Percentiles rank a stretch among this genome's conserved stretches.
These are phyloP conservation scores for Saitozyma podzolica DNA, from an alignment of 768 basidiomycete genomes.

Conservation along the genomic window DNA sequence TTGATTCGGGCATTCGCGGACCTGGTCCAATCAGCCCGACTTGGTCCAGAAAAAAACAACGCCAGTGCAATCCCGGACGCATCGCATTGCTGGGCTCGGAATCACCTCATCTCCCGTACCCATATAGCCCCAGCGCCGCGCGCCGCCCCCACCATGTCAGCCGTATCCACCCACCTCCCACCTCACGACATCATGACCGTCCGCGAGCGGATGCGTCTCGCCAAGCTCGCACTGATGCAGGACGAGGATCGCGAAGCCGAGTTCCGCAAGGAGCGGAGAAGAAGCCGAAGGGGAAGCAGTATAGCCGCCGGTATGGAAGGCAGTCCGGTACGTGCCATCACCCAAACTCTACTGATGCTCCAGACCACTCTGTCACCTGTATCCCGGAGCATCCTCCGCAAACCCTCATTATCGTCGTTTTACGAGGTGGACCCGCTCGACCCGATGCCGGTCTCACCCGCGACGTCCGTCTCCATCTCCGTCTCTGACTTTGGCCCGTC, in stretches of 20 bases:
- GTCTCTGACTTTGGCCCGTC: too few species aligned
- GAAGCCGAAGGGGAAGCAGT: slow-evolving; percentile 10
- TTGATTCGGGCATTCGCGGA: too few species aligned
- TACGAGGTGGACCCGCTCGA: background rate
- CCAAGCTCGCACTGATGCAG: slow-evolving; percentile 16
- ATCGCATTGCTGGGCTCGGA: too few species aligned
- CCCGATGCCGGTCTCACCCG: background rate
- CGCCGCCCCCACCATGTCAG: background rate
- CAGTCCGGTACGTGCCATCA: background rate
- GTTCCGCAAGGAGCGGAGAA: slow-evolving; percentile 11
- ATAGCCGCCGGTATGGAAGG: background rate
- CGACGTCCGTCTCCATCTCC: too few species aligned
- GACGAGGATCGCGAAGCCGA: slow-evolving; percentile 11
- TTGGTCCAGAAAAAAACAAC: too few species aligned
- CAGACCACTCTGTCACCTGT: slow-evolving; percentile 1
- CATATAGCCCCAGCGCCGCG: too few species aligned
- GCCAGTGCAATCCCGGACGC: too few species aligned
- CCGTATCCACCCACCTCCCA: background rate
- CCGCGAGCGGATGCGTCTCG: slow-evolving; percentile 17
- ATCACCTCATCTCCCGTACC: too few species aligned
- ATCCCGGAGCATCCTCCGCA: background rate
- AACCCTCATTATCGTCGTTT: background rate
- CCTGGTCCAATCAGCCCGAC: too few species aligned
- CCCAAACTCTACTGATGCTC: background rate
- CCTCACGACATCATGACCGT: slow-evolving; percentile 2